Conservation (phyloP, 1,284 basidiomycete species). For the Ceratobasidium sp. region DNA sequence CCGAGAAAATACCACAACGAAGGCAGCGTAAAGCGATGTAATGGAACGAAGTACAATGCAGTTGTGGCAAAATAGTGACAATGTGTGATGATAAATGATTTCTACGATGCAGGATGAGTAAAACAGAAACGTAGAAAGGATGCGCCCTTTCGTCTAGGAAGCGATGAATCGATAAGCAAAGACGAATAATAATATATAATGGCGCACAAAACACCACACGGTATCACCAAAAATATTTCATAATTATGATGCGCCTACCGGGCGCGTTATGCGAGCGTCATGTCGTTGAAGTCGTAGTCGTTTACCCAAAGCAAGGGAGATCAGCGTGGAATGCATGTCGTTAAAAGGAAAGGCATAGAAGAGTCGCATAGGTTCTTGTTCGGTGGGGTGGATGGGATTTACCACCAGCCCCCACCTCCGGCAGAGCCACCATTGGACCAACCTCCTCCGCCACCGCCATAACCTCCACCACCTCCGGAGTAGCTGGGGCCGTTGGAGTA, state of each 20-base stretch:
- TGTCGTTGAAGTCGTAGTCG: slow-evolving; percentile 39
- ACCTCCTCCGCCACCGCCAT: slow-evolving; percentile 50
- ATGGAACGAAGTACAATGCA: slow-evolving; percentile 13
- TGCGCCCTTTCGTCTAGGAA: slow-evolving; percentile 42
- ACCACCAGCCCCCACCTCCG: slow-evolving; percentile 44
- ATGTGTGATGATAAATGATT: slow-evolving; percentile 37
- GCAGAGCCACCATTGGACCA: slow-evolving; percentile 56
- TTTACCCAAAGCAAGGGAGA: slow-evolving; percentile 36
- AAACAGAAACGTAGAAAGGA: slow-evolving; percentile 41
- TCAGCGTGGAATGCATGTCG: slow-evolving; percentile 23
- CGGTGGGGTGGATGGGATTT: slow-evolving; percentile 4
- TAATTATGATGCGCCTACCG: slow-evolving; percentile 32
- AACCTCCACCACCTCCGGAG: slow-evolving; percentile 42
- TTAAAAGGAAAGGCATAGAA: slow-evolving; percentile 23
- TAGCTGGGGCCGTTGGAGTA: slow-evolving; percentile 45
- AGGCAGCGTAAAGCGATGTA: slow-evolving; percentile 17
- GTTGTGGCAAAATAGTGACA: slow-evolving; percentile 33
- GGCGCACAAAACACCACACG: slow-evolving; percentile 40
- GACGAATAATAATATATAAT: slow-evolving; percentile 41
- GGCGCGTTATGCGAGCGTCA: slow-evolving; percentile 38
- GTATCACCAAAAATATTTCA: slow-evolving; percentile 39
- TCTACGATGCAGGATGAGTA: slow-evolving; percentile 37
- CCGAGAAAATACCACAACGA: slow-evolving; percentile 27
- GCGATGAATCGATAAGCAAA: slow-evolving; percentile 41
- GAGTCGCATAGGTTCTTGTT: slow-evolving; percentile 22